phyloP scores from a whole-genome alignment of 441 rosid genomes.

The Brassica balearica region DNA sequence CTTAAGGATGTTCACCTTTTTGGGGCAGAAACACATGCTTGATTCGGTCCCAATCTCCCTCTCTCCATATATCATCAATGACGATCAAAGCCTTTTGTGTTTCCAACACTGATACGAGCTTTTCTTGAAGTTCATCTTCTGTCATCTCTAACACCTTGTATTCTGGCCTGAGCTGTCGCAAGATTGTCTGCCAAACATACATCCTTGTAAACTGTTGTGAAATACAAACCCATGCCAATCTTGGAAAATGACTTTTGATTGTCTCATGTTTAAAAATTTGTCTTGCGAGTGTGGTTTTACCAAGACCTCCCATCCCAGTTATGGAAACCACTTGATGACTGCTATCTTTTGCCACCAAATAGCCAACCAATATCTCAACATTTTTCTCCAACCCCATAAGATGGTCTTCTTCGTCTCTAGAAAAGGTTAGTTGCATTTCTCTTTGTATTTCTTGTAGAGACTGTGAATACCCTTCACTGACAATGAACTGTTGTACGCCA shows the following conservation, averaged over 20 bases:
- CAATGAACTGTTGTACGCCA: neutral
- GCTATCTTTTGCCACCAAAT: neutral
- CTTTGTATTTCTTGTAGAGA: neutral
- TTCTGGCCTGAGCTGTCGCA: neutral
- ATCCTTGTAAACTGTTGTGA: conserved; percentile 19
- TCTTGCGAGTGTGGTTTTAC: neutral
- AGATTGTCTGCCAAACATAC: neutral
- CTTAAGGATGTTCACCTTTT: neutral
- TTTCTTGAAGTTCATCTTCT: neutral
- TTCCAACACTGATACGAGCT: neutral
- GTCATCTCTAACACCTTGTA: neutral
- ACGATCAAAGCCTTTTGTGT: conserved; percentile 6
- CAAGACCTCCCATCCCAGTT: neutral
- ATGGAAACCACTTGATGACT: neutral
- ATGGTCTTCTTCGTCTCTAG: neutral
- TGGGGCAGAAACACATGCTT: neutral
- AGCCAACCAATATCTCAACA: neutral
- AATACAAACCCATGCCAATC: conserved; percentile 43
- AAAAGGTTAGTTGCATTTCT: neutral
- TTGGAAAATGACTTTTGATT: conserved; percentile 10
- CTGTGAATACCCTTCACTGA: neutral
- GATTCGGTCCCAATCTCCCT: neutral
- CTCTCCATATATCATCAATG: conserved; percentile 7
- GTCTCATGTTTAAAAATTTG: conserved; percentile 26
- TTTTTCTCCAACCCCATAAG: neutral